phyloP scores from a whole-genome alignment of 352 stramenopile genomes.

The Phytophthora cactorum region DNA sequence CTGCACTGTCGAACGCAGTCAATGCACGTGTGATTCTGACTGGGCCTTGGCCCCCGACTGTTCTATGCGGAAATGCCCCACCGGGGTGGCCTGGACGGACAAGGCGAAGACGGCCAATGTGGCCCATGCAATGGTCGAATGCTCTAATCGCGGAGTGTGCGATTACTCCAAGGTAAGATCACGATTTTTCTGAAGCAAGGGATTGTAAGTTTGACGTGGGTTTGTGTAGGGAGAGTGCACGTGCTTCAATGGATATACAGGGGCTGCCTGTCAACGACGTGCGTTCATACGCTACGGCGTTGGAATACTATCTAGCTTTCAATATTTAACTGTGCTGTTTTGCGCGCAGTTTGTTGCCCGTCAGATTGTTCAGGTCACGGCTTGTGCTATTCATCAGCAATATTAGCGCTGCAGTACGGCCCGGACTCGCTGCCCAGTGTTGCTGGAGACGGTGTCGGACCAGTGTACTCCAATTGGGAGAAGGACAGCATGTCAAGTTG shows the following conservation, averaged over 20 bases:
- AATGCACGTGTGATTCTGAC: constrained; percentile 71
- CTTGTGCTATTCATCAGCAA: constrained; percentile 63
- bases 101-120: constrained; percentile 70
- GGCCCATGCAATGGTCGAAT: constrained; percentile 61
- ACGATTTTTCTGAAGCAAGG: background rate
- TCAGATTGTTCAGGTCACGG: constrained; percentile 70
- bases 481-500: constrained; percentile 78
- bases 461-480: constrained; percentile 87
- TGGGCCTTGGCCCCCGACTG: constrained; percentile 78
- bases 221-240: constrained; percentile 53
- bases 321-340: background rate
- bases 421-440: constrained; percentile 43
- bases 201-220: background rate
- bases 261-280: constrained; percentile 67
- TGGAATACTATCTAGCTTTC: too few relatives aligned
- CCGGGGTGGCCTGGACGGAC: constrained; percentile 75
- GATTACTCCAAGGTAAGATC: constrained; percentile 56
- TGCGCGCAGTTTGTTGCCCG: constrained; percentile 52
- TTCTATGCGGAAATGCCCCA: constrained; percentile 72
- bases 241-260: constrained; percentile 64
- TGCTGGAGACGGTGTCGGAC: constrained; percentile 51
- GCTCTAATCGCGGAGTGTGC: constrained; percentile 69
- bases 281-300: constrained; percentile 4
- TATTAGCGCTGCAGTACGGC: constrained; percentile 56
- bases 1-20: constrained; percentile 28